Conservation (phyloP, 140 eudicot genomes). For the Bidens hawaiensis region DNA sequence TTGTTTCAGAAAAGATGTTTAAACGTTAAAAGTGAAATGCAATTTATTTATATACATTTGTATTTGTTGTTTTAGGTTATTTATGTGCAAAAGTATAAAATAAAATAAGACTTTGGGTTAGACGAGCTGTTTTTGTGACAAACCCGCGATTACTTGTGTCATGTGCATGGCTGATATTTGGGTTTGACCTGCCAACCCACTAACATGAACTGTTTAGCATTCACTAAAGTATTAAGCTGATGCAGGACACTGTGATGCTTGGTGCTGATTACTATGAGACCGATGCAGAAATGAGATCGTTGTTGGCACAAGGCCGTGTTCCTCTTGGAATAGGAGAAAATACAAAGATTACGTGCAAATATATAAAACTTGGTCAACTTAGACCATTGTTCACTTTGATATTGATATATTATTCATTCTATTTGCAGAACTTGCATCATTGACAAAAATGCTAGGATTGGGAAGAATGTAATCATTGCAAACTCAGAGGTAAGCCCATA, state of each 20-base stretch:
- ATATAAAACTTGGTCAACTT: conserved; percentile 1
- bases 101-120: too few species aligned
- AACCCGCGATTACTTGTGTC: too few species aligned
- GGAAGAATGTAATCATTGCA: conserved; percentile 80
- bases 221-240: too few species aligned
- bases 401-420: background rate
- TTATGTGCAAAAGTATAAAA: too few species aligned
- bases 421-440: conserved; percentile 78
- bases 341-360: conserved; percentile 61
- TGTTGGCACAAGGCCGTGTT: conserved; percentile 82
- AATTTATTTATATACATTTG: too few species aligned
- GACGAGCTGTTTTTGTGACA: too few species aligned
- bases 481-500: conserved; percentile 76
- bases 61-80: too few species aligned
- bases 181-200: too few species aligned
- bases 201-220: too few species aligned
- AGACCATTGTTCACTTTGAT: background rate
- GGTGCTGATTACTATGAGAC: conserved; percentile 98
- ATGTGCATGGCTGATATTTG: too few species aligned
- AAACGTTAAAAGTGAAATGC: too few species aligned
- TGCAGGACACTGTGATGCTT: conserved; percentile 96
- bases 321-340: conserved; percentile 93
- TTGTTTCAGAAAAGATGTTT: background rate
- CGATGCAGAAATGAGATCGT: conserved; percentile 56
- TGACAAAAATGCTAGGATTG: conserved; percentile 91